Base-by-base conservation (phyloP, 1,284 basidiomycete genomes). In the Pseudozyma pruni region DNA sequence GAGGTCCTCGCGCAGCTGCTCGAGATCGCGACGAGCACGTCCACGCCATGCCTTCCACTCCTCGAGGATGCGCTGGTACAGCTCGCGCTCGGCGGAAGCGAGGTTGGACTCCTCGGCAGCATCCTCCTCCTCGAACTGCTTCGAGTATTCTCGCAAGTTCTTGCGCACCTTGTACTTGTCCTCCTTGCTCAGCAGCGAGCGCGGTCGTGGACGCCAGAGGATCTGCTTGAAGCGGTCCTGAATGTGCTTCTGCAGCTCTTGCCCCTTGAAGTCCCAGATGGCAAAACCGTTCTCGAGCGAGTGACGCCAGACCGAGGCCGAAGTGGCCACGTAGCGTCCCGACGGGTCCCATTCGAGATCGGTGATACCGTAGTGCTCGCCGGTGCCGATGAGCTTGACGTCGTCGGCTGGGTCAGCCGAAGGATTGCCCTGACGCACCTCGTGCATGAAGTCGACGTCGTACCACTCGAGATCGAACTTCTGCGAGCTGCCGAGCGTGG, bases 401-500 rank as follows among this genome's bases (percentile, higher is more conserved):
- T 90, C 90, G 51, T 88, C 88, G 41, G 92, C 93, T 9, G 81
- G 64, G 34, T 84, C 83, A 49, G 94, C 91, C 22, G 72, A 60
- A 44, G 88, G 86, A 72, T 89, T 88, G 45, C 81, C 81, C 58
- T 86, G 80, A 84, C 61, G 84, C 79, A 74, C 88, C 86, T 22
- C 87, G 86, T 62, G 89, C 88, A 76, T 89, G 87, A 95, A 96
- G 85, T 98, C 96, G 48, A 98, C 88, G 84, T 98, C 96, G 93
- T 93, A 98, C 86, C 98, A 98, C 83, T 98, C 95, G 35, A 99
- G 87, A 83, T 98, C 96, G 31, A 92, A 98, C 86, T 98, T 98
- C 78, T 89, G 89, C 20, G 91, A 90, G 16, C 93, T 95, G 40
- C 94, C 96, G 53, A 98, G 90, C 39, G 95, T 98, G 17, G 94